Percentiles rank a stretch among this genome's conserved stretches.
Evolutionary conservation across 2,329 filamentous ascomycete genomes (phyloP).

Genomic region (Meredithiella fracta): DNA sequence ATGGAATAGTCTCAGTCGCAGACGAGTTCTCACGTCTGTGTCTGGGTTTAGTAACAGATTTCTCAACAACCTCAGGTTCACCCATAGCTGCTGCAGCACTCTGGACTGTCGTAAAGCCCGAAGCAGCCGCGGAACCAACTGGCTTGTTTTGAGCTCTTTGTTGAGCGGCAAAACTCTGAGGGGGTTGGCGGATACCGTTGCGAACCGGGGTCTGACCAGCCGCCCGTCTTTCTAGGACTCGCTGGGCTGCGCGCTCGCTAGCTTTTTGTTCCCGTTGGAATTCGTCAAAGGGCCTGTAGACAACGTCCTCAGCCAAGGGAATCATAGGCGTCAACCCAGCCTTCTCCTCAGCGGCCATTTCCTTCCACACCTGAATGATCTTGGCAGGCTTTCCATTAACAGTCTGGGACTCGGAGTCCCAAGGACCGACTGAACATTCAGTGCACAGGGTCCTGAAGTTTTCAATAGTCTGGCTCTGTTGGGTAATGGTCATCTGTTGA

Average conservation of each 20-base stretch:
- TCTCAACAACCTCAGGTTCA: constrained; percentile 4
- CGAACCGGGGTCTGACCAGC: constrained; percentile 18
- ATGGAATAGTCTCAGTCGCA: constrained; percentile 1
- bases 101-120: constrained; percentile 13
- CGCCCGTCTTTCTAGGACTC: constrained; percentile 9
- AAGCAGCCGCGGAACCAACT: constrained; percentile 20
- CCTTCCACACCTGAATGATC: constrained; percentile 42
- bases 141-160: constrained; percentile 38
- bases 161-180: constrained; percentile 51
- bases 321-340: constrained; percentile 47
- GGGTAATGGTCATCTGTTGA: constrained; percentile 28
- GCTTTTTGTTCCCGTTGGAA: constrained; percentile 35
- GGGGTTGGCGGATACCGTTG: constrained; percentile 32
- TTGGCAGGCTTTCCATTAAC: constrained; percentile 31
- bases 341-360: constrained; percentile 52
- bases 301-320: constrained; percentile 42
- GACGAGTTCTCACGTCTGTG: constrained; percentile 9
- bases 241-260: constrained; percentile 8
- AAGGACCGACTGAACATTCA: constrained; percentile 37
- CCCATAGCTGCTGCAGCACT: constrained; percentile 12
- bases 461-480: constrained; percentile 30
- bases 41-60: constrained; percentile 4
- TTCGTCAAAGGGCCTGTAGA: constrained; percentile 49
- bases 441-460: constrained; percentile 42
- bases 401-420: constrained; percentile 6